phyloP scores from a whole-genome alignment of 2,329 filamentous ascomycete genomes.

The Aspergillus terreus region DNA sequence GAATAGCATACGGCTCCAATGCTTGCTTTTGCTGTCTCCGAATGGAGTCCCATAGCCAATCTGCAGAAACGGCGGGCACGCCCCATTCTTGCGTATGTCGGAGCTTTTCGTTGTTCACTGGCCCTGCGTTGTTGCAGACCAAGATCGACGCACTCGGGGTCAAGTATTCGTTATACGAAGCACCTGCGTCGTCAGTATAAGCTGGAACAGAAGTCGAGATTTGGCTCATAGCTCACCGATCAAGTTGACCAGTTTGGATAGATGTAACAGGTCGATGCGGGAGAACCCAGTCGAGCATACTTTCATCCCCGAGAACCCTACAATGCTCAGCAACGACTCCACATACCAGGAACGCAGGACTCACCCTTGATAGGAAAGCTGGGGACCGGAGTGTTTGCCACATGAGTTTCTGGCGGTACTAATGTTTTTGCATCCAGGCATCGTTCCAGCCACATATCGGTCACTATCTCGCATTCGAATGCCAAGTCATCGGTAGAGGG shows the following conservation, averaged over 20 bases:
- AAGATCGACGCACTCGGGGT: conserved; percentile 70
- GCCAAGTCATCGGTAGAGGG: conserved; percentile 39
- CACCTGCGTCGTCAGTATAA: conserved; percentile 49
- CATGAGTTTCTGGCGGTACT: conserved; percentile 64
- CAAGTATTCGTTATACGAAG: conserved; percentile 74
- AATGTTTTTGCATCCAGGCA: conserved; percentile 75
- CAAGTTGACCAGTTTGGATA: conserved; percentile 70
- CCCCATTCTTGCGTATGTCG: conserved; percentile 69
- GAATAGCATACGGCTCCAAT: conserved; percentile 45
- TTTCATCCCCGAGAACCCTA: conserved; percentile 64
- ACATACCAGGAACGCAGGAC: conserved; percentile 3
- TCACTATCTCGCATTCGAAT: conserved; percentile 56
- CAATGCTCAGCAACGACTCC: conserved; percentile 13
- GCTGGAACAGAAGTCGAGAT: background rate
- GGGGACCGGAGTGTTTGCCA: conserved; percentile 73
- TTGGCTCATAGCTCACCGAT: conserved; percentile 52
- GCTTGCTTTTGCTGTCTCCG: conserved; percentile 47
- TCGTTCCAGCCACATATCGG: conserved; percentile 89
- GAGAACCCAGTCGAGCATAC: conserved; percentile 80
- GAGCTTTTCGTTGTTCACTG: conserved; percentile 67
- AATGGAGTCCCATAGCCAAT: conserved; percentile 85
- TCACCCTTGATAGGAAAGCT: conserved; percentile 61
- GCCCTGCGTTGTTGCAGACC: conserved; percentile 59
- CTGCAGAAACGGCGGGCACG: conserved; percentile 74
- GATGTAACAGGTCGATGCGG: conserved; percentile 79